Conservation (phyloP, 2,329 filamentous ascomycete genomes). For the Trichoderma sp. region DNA sequence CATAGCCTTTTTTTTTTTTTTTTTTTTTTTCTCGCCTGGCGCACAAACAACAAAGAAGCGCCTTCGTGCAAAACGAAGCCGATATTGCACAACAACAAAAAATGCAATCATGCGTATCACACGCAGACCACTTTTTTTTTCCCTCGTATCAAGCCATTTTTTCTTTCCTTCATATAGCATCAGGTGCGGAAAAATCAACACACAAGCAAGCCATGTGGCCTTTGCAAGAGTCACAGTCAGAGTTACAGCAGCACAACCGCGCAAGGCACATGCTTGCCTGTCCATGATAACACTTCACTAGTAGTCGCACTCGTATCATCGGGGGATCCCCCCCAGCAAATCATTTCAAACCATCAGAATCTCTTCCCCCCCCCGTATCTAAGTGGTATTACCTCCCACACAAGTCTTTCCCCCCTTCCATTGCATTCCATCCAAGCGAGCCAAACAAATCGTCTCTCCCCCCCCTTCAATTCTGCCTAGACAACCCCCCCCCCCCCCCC, state of each 20-base stretch:
- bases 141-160: background rate
- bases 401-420: background rate
- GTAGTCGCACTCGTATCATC: conserved; percentile 1
- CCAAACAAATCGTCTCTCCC: conserved; percentile 2
- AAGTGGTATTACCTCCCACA: background rate
- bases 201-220: conserved; percentile 1
- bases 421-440: conserved; percentile 15
- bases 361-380: background rate
- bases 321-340: background rate
- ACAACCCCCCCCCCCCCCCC: background rate
- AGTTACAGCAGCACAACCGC: conserved; percentile 1
- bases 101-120: background rate
- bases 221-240: background rate
- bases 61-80: background rate
- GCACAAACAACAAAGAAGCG: background rate
- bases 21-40: too few relatives aligned
- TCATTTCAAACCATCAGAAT: background rate
- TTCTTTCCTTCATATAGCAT: background rate
- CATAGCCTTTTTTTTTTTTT: background rate
- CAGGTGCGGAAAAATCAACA: background rate
- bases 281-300: background rate
- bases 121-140: background rate
- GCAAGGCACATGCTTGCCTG: background rate
- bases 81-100: background rate
- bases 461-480: background rate